Evolutionary conservation across 352 stramenopile species (phyloP).

Genomic region (Phytophthora pini): DNA sequence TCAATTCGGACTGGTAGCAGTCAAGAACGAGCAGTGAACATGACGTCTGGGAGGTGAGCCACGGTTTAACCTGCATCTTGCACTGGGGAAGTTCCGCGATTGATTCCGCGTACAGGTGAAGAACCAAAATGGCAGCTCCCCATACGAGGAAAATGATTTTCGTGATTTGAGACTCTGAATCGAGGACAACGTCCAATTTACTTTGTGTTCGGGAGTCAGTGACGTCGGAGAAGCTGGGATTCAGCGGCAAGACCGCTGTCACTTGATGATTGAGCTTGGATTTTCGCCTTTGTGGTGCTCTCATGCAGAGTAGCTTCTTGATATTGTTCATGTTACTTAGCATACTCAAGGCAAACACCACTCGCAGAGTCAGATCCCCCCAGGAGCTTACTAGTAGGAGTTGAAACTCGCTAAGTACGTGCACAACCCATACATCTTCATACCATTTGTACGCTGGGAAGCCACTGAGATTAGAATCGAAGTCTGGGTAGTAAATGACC

Average conservation of each 20-base stretch:
- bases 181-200: constrained; percentile 8
- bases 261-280: constrained; percentile 1
- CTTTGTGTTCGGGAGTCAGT: constrained; percentile 1
- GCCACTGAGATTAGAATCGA: background rate
- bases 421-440: constrained; percentile 33
- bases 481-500: constrained; percentile 21
- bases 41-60: constrained; percentile 20
- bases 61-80: constrained; percentile 40
- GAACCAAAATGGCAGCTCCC: constrained; percentile 27
- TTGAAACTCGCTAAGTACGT: constrained; percentile 38
- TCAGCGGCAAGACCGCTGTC: constrained; percentile 5
- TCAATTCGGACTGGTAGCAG: constrained; percentile 21
- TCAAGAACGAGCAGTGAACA: constrained; percentile 39
- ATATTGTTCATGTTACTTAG: constrained; percentile 41
- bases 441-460: constrained; percentile 28
- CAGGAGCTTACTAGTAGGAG: constrained; percentile 35
- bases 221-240: background rate
- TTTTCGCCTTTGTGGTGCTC: no score
- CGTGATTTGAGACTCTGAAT: constrained; percentile 14
- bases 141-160: constrained; percentile 26
- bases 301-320: constrained; percentile 26
- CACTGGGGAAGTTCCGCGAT: constrained; percentile 16
- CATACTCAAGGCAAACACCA: constrained; percentile 34
- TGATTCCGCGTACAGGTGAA: constrained; percentile 27
- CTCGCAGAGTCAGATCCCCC: constrained; percentile 17